Conservation (phyloP, 2,329 filamentous ascomycete species). For the Aspergillus brasiliensis region DNA sequence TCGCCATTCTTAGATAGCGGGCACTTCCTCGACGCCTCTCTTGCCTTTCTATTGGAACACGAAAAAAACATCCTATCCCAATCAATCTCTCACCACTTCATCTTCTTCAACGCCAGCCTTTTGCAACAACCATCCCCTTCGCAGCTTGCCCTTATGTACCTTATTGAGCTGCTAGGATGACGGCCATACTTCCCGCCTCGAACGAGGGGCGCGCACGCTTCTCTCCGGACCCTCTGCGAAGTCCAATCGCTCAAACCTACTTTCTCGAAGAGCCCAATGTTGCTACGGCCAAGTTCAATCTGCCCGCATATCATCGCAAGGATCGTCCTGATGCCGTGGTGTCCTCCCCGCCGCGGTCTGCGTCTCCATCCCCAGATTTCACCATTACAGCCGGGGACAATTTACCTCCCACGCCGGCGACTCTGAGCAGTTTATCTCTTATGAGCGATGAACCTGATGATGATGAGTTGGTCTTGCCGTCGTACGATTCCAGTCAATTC, state of each 20-base stretch:
- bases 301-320: slow-evolving; percentile 28
- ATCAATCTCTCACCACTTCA: neutral
- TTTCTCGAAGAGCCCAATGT: slow-evolving; percentile 29
- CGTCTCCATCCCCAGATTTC: slow-evolving; percentile 41
- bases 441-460: slow-evolving; percentile 30
- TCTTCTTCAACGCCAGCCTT: neutral
- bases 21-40: neutral
- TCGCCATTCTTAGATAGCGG: neutral
- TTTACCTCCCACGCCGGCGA: slow-evolving; percentile 40
- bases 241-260: slow-evolving; percentile 35
- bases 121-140: neutral
- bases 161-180: slow-evolving; percentile 30
- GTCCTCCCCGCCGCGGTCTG: slow-evolving; percentile 40
- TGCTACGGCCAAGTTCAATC: slow-evolving; percentile 28
- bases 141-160: slow-evolving; percentile 6
- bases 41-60: neutral
- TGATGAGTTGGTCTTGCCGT: slow-evolving; percentile 46
- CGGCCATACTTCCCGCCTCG: slow-evolving; percentile 36
- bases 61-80: neutral
- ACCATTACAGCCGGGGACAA: slow-evolving; percentile 31
- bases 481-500: slow-evolving; percentile 49
- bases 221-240: slow-evolving; percentile 34
- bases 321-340: slow-evolving; percentile 29
- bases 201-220: slow-evolving; percentile 35
- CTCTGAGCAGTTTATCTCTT: slow-evolving; percentile 42